phyloP scores from a whole-genome alignment of 1,139 yeast species.

The Saccharomyces uvarum region DNA sequence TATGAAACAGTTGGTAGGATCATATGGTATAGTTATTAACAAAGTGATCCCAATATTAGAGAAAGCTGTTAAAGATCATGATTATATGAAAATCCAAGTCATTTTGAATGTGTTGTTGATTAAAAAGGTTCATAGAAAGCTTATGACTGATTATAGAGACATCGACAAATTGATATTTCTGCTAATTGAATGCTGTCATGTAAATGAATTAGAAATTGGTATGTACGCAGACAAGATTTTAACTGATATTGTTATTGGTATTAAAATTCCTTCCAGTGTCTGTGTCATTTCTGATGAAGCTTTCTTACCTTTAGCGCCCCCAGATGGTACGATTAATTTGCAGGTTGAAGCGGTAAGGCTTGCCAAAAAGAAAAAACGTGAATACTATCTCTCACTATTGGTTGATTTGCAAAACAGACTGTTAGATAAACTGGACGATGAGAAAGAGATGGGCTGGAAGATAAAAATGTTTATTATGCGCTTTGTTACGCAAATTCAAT shows the following conservation, averaged over 20 bases:
- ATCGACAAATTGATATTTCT: slow-evolving; percentile 41
- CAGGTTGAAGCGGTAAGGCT: slow-evolving; percentile 49
- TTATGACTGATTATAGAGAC: slow-evolving; percentile 52
- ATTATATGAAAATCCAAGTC: slow-evolving; percentile 56
- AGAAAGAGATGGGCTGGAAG: slow-evolving; percentile 59
- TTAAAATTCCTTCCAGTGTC: slow-evolving; percentile 53
- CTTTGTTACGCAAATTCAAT: slow-evolving; percentile 48
- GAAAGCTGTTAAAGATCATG: slow-evolving; percentile 46
- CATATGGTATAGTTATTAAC: slow-evolving; percentile 48
- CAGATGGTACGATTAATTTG: slow-evolving; percentile 48
- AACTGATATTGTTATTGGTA: slow-evolving; percentile 39
- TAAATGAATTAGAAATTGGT: slow-evolving; percentile 52
- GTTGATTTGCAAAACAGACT: slow-evolving; percentile 40
- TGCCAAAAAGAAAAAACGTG: slow-evolving; percentile 54
- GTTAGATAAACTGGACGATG: slow-evolving; percentile 28
- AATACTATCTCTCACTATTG: slow-evolving; percentile 37
- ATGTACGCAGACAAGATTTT: slow-evolving; percentile 46
- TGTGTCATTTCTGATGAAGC: slow-evolving; percentile 45
- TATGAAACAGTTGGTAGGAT: slow-evolving; percentile 66
- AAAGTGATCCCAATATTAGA: slow-evolving; percentile 38
- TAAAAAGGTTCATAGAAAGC: slow-evolving; percentile 46
- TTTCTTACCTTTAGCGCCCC: slow-evolving; percentile 49
- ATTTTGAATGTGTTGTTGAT: slow-evolving; percentile 52
- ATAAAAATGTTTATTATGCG: slow-evolving; percentile 48
- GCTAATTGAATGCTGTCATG: slow-evolving; percentile 49